Evolutionary conservation across 176 grass and related monocot genomes (phyloP).

Genomic region (Aegilops sharonensis): DNA sequence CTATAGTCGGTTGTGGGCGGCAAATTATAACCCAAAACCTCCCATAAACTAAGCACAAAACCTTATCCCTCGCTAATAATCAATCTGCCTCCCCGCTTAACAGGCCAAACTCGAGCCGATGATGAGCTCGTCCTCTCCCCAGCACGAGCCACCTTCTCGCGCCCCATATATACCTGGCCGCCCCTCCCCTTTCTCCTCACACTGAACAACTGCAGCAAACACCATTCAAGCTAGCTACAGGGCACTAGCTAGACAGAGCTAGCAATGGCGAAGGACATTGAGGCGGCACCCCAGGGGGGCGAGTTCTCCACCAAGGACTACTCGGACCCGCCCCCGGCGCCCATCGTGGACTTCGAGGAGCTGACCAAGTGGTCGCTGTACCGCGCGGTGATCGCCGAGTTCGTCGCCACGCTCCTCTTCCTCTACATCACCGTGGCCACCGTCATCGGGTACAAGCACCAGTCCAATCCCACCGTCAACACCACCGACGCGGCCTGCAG

Average conservation of each 20-base stretch:
- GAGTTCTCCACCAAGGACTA: slow-evolving; percentile 80
- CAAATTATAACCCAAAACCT: slow-evolving; percentile 44
- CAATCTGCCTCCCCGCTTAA: slow-evolving; percentile 25
- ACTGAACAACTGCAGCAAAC: slow-evolving; percentile 30
- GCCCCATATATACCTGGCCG: slow-evolving; percentile 49
- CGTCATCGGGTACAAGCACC: slow-evolving; percentile 85
- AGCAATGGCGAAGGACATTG: slow-evolving; percentile 86
- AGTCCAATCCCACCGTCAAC: slow-evolving; percentile 40
- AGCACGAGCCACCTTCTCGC: background rate
- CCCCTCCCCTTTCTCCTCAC: slow-evolving; percentile 14
- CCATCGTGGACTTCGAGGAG: slow-evolving; percentile 64
- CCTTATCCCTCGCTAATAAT: slow-evolving; percentile 25
- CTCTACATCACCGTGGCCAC: slow-evolving; percentile 85
- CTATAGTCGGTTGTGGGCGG: slow-evolving; percentile 68
- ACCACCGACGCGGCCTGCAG: slow-evolving; percentile 52
- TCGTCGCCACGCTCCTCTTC: slow-evolving; percentile 87
- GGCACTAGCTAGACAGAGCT: background rate
- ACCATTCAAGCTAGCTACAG: background rate
- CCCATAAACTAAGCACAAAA: slow-evolving; percentile 17
- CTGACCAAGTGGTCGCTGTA: slow-evolving; percentile 82
- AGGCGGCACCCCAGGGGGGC: slow-evolving; percentile 36
- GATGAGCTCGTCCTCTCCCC: slow-evolving; percentile 31
- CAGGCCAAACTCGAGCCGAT: slow-evolving; percentile 18
- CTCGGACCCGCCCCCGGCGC: slow-evolving; percentile 74
- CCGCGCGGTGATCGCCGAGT: slow-evolving; percentile 83